Percentiles rank a stretch among this genome's conserved stretches.
These are phyloP conservation scores for Alternaria dauci DNA, from an alignment of 2,329 filamentous ascomycete genomes.

Conservation along the genomic window DNA sequence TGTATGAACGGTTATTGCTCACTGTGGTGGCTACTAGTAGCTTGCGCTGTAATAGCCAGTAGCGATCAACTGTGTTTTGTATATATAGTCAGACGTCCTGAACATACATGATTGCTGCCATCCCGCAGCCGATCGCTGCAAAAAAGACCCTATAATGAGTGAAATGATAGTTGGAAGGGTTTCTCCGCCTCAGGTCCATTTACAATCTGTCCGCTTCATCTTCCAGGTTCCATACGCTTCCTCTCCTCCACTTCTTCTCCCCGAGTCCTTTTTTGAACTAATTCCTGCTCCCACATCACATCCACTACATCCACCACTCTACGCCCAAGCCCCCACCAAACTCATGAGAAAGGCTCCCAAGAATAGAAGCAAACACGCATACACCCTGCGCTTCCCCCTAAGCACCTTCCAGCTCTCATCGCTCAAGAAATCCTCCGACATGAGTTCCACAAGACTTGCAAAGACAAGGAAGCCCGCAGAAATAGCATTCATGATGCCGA, in stretches of 20 bases:
- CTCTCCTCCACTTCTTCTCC: not conserved
- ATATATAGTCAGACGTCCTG: not conserved
- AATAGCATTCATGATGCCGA: slow-evolving; percentile 88
- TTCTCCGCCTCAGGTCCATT: not conserved
- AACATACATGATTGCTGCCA: not conserved
- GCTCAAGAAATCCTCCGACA: slow-evolving; percentile 83
- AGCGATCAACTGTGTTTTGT: not conserved
- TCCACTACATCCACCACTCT: not conserved
- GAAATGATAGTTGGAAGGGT: not conserved
- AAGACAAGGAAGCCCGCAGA: slow-evolving; percentile 82
- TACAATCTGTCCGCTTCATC: not conserved
- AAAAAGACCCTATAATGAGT: not conserved
- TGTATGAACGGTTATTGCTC: not conserved
- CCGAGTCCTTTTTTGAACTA: not conserved
- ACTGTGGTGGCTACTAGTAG: not conserved
- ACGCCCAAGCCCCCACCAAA: slow-evolving; percentile 76
- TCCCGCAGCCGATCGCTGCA: not conserved
- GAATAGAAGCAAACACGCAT: slow-evolving; percentile 71
- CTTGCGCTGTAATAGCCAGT: not conserved
- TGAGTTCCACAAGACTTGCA: slow-evolving; percentile 81
- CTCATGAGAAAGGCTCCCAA: slow-evolving; percentile 74
- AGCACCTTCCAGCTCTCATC: slow-evolving; percentile 77
- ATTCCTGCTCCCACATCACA: not conserved
- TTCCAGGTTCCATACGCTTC: not conserved
- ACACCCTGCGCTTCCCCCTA: slow-evolving; percentile 67